These are phyloP conservation scores for Chrysophaeum taylorii DNA, from an alignment of 352 stramenopile genomes.

Conservation along the genomic window DNA sequence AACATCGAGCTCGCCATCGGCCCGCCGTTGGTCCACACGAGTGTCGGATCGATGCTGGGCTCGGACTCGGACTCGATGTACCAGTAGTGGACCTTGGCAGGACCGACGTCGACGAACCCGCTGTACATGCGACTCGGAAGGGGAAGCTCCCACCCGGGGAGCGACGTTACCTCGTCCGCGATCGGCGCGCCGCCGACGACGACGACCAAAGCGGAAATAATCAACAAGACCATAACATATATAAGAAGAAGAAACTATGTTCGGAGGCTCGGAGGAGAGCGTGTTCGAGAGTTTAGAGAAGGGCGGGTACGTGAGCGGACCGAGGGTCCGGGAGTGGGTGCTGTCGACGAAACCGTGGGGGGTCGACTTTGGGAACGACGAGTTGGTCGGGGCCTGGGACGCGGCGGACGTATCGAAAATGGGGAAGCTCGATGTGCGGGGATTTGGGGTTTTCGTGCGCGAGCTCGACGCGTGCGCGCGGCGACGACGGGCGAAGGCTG, in stretches of 20 bases:
- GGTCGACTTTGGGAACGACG: too few relatives aligned
- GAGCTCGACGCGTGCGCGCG: neutral
- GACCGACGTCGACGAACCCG: slow-evolving; percentile 18
- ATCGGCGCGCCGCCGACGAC: neutral
- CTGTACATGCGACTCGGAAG: slow-evolving; percentile 18
- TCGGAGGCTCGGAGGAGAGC: too few relatives aligned
- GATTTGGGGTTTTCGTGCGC: neutral
- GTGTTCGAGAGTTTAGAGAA: too few relatives aligned
- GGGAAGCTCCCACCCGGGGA: slow-evolving; percentile 23
- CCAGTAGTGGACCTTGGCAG: slow-evolving; percentile 20
- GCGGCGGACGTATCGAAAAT: neutral
- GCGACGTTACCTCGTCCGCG: slow-evolving; percentile 14
- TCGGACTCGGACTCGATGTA: slow-evolving; percentile 15
- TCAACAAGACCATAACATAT: too few relatives aligned
- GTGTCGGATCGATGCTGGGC: slow-evolving; percentile 22
- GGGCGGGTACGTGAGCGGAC: too few relatives aligned
- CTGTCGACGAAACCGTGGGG: too few relatives aligned
- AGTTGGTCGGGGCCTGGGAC: neutral
- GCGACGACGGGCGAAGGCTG: neutral
- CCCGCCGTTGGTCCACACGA: slow-evolving; percentile 35
- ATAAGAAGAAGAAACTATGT: too few relatives aligned
- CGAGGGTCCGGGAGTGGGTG: too few relatives aligned
- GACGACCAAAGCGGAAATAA: too few relatives aligned
- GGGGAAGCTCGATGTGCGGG: neutral
- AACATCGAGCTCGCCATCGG: slow-evolving; percentile 27